Evolutionary conservation across 306 rosid species (phyloP).

Genomic region (Begonia loranthoides): DNA sequence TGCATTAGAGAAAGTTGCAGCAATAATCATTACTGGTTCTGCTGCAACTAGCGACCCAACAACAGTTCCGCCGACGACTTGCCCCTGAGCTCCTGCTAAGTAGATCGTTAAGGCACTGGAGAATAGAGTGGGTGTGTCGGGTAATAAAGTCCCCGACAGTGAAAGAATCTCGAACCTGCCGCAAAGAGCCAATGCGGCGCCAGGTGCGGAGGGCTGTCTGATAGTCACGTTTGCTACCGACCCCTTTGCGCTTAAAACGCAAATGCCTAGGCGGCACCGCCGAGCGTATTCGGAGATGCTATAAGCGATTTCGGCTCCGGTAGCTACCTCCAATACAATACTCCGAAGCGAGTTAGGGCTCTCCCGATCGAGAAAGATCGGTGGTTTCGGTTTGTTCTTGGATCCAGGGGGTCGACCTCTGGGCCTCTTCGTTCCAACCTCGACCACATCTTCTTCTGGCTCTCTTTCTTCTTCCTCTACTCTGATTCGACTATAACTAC

Average conservation of each 20-base stretch:
- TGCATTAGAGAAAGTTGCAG: constrained; percentile 92
- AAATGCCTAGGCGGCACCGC: constrained; percentile 83
- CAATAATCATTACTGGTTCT: constrained; percentile 84
- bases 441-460: constrained; percentile 62
- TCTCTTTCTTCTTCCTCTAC: constrained; percentile 43
- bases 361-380: constrained; percentile 75
- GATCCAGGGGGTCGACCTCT: constrained; percentile 96
- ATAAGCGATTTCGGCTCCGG: constrained; percentile 80
- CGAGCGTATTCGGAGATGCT: constrained; percentile 75
- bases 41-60: constrained; percentile 83
- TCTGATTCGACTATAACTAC: constrained; percentile 8
- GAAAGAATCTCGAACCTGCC: constrained; percentile 91
- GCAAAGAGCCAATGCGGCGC: constrained; percentile 69
- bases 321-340: constrained; percentile 83
- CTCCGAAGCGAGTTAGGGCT: constrained; percentile 87
- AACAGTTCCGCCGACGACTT: constrained; percentile 83
- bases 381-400: constrained; percentile 89
- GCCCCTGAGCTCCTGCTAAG: constrained; percentile 79
- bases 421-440: constrained; percentile 60
- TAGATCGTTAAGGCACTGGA: constrained; percentile 78
- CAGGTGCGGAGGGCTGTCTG: constrained; percentile 74
- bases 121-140: constrained; percentile 83
- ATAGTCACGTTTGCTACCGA: constrained; percentile 82
- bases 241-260: constrained; percentile 89
- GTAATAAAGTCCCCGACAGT: constrained; percentile 68